Evolutionary conservation across 257 asterid species (phyloP).

Genomic region (Ligustrum vulgare): DNA sequence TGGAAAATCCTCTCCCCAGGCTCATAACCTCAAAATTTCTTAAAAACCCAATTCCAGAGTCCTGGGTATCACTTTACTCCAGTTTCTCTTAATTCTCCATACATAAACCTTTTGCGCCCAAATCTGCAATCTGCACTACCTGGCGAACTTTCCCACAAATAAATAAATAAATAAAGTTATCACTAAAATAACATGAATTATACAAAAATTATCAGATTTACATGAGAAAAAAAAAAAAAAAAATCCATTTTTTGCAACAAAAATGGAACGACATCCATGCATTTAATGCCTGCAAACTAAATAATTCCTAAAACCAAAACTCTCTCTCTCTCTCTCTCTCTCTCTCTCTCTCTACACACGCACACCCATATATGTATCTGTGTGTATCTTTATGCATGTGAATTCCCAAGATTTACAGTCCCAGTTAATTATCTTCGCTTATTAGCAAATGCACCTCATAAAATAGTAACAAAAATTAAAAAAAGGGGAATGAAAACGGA

Average conservation of each 20-base stretch:
- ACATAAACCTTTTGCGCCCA: slow-evolving; percentile 3
- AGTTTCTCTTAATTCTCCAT: slow-evolving; percentile 14
- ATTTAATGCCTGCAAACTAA: slow-evolving; percentile 36
- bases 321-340: slow-evolving; percentile 12
- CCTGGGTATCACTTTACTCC: slow-evolving; percentile 4
- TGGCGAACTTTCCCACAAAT: slow-evolving; percentile 25
- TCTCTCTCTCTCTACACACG: not conserved
- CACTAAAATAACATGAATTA: slow-evolving; percentile 13
- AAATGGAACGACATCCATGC: slow-evolving; percentile 28
- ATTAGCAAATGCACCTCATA: slow-evolving; percentile 30
- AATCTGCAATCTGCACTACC: slow-evolving; percentile 21
- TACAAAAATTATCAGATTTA: slow-evolving; percentile 16
- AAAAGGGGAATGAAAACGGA: slow-evolving; percentile 14
- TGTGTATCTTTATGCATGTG: slow-evolving; percentile 1
- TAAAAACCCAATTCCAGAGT: slow-evolving; percentile 8
- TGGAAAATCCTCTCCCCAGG: slow-evolving; percentile 49
- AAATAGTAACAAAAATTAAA: slow-evolving; percentile 19
- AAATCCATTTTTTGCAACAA: slow-evolving; percentile 31
- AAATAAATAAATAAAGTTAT: slow-evolving; percentile 6
- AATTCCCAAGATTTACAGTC: slow-evolving; percentile 29
- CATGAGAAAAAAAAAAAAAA: slow-evolving; percentile 23
- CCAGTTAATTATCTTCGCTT: slow-evolving; percentile 15
- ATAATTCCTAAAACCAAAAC: slow-evolving; percentile 23
- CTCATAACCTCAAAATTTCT: slow-evolving; percentile 39
- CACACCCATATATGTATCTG: not conserved